Conservation (phyloP, 1,284 basidiomycete genomes). For the Limonomyces culmigenus region DNA sequence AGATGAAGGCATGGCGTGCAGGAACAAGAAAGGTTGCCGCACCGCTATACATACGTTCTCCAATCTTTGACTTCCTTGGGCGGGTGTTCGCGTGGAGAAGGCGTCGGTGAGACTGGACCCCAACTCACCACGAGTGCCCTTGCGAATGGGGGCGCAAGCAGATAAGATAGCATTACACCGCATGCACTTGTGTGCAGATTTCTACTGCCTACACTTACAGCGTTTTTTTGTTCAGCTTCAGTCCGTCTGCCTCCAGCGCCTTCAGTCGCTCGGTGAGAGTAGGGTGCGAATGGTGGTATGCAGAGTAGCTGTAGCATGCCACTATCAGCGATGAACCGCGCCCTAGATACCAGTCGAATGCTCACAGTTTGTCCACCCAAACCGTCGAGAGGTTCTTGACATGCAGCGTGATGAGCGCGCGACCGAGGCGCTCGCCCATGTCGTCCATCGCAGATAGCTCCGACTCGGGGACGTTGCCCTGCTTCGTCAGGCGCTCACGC, state of each 20-base stretch:
- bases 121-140: too few species aligned
- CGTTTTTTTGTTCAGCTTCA: conserved; percentile 1
- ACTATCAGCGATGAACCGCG: too few species aligned
- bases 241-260: conserved; percentile 52
- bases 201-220: conserved; percentile 1
- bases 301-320: conserved; percentile 46
- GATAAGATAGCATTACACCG: not conserved
- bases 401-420: conserved; percentile 70
- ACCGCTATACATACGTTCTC: too few species aligned
- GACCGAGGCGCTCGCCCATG: conserved; percentile 67
- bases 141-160: not conserved
- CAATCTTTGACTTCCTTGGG: too few species aligned
- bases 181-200: not conserved
- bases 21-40: too few species aligned
- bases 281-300: conserved; percentile 87
- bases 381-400: conserved; percentile 84
- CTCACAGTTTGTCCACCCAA: conserved; percentile 80
- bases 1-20: too few species aligned
- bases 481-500: conserved; percentile 7
- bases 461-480: conserved; percentile 23
- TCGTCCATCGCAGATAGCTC: conserved; percentile 34
- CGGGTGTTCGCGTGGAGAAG: too few species aligned
- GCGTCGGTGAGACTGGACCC: too few species aligned
- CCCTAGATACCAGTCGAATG: too few species aligned
- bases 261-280: conserved; percentile 76